Conservation (phyloP, 2,329 filamentous ascomycete species). For the Blumeriella jaapii region DNA sequence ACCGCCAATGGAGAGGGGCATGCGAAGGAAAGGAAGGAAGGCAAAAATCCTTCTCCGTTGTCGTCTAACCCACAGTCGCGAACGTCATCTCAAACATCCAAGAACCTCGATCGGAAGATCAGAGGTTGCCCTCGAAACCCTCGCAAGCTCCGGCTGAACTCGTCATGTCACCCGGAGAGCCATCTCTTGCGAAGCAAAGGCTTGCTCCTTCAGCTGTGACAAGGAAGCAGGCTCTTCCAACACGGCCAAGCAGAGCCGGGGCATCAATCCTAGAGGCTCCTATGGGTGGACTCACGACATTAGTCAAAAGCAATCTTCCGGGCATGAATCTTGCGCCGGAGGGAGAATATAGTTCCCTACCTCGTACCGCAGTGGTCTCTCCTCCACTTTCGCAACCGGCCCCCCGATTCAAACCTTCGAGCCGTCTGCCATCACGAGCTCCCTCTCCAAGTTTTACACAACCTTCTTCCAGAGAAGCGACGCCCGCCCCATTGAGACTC, state of each 20-base stretch:
- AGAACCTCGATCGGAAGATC: constrained; percentile 28
- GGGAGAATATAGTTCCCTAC: constrained; percentile 17
- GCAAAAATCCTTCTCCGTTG: constrained; percentile 34
- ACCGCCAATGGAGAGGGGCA: constrained; percentile 46
- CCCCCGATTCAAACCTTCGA: constrained; percentile 27
- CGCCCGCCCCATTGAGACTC: constrained; percentile 22
- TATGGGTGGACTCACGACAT: constrained; percentile 37
- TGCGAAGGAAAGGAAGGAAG: constrained; percentile 34
- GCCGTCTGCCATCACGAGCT: constrained; percentile 27
- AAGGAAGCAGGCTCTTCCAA: constrained; percentile 32
- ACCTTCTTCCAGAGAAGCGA: constrained; percentile 22
- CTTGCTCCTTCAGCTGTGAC: not conserved
- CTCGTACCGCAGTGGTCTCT: constrained; percentile 12
- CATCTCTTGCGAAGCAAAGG: constrained; percentile 10
- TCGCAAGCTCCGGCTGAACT: constrained; percentile 23
- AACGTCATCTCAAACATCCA: constrained; percentile 48
- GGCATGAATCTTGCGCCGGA: constrained; percentile 18
- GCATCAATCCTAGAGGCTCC: constrained; percentile 50
- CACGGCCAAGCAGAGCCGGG: constrained; percentile 57
- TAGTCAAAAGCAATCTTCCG: constrained; percentile 50
- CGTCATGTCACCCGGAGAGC: constrained; percentile 6
- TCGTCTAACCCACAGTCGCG: constrained; percentile 51
- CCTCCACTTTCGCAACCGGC: constrained; percentile 18
- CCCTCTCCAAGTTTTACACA: constrained; percentile 27
- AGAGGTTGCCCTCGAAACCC: constrained; percentile 31